Percentiles rank a stretch among this genome's conserved stretches.
These are phyloP conservation scores for Suhomyces canberraensis DNA, from an alignment of 805 yeast species.

Conservation along the genomic window DNA sequence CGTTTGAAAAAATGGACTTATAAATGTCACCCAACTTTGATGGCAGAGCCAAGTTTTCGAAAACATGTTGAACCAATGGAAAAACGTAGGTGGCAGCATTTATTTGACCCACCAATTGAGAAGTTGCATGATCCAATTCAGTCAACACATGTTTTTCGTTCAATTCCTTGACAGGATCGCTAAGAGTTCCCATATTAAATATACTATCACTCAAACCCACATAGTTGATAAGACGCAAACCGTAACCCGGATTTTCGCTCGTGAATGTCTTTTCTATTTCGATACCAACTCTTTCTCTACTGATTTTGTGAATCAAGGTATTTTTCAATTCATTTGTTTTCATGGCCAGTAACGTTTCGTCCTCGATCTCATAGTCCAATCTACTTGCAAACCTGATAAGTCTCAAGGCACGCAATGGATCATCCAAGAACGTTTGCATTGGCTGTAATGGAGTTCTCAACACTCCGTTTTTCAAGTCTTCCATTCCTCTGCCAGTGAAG, in stretches of 20 bases:
- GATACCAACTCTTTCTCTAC: conserved; percentile 85
- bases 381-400: conserved; percentile 82
- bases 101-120: conserved; percentile 15
- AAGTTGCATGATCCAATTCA: conserved; percentile 13
- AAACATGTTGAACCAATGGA: conserved; percentile 11
- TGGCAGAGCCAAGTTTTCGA: conserved; percentile 5
- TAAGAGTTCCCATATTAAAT: conserved; percentile 40
- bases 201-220: conserved; percentile 57
- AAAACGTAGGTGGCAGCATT: conserved; percentile 21
- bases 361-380: conserved; percentile 65
- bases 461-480: conserved; percentile 66
- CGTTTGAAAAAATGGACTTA: not conserved
- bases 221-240: conserved; percentile 54
- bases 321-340: conserved; percentile 49
- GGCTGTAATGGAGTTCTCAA: conserved; percentile 89
- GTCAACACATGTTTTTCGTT: conserved; percentile 14
- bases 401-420: conserved; percentile 86
- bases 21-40: not conserved
- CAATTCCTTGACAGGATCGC: conserved; percentile 14
- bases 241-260: conserved; percentile 61
- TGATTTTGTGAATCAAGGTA: conserved; percentile 69
- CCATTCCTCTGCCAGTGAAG: conserved; percentile 70
- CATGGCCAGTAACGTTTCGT: conserved; percentile 64
- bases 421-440: conserved; percentile 81
- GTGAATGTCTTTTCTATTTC: conserved; percentile 76